phyloP scores from a whole-genome alignment of 2,329 filamentous ascomycete species.

The Anthostomella pinea region DNA sequence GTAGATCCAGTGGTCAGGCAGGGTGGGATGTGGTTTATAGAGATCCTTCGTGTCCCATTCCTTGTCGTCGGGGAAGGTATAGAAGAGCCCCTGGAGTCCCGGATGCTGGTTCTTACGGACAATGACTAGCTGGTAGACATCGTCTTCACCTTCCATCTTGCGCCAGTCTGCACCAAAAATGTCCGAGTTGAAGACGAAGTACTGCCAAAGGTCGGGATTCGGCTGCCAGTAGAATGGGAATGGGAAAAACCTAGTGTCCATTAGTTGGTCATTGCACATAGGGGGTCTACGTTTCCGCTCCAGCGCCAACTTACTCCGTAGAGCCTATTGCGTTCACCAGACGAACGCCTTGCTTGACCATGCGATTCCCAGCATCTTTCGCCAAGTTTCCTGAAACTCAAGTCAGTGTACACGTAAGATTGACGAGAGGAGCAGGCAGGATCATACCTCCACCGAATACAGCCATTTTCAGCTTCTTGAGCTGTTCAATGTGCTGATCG shows the following conservation, averaged over 20 bases:
- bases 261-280: constrained; percentile 9
- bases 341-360: constrained; percentile 34
- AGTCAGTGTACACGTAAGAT: constrained; percentile 2
- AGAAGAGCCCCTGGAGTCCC: constrained; percentile 28
- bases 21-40: constrained; percentile 38
- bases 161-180: constrained; percentile 42
- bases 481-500: constrained; percentile 26
- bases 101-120: constrained; percentile 36
- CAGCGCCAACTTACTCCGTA: constrained; percentile 45
- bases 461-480: constrained; percentile 35
- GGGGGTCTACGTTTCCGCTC: neutral
- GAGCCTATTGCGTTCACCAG: constrained; percentile 39
- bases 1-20: constrained; percentile 37
- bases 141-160: constrained; percentile 28
- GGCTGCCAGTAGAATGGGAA: constrained; percentile 35
- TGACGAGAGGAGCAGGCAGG: neutral
- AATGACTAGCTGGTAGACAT: constrained; percentile 38
- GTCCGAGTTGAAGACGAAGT: constrained; percentile 41
- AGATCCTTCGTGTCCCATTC: constrained; percentile 46
- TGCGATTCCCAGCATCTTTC: constrained; percentile 35
- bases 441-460: constrained; percentile 38
- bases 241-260: constrained; percentile 30
- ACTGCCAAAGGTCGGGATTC: constrained; percentile 39
- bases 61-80: constrained; percentile 29
- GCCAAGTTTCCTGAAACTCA: constrained; percentile 34